A percentile compares a stretch with the other conserved stretches of the same genome.
Evolutionary conservation across 257 asterid genomes (phyloP).

Genomic region (Osmanthus fragrans): DNA sequence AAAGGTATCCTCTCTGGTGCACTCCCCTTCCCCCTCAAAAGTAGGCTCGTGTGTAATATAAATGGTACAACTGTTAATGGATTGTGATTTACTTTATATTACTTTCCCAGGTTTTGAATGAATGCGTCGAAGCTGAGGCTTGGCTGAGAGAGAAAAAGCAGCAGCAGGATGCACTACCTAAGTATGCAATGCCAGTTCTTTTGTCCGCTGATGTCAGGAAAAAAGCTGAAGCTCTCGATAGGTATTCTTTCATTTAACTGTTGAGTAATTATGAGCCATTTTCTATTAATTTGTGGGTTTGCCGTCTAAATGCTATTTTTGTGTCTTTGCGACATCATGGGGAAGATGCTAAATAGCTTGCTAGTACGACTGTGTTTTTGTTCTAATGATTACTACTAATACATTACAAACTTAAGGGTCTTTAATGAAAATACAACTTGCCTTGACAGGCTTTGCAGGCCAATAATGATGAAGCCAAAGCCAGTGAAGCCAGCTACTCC

Average conservation of each 20-base stretch:
- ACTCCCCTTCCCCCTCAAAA: not conserved
- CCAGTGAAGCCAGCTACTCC: constrained; percentile 77
- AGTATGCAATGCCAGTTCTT: constrained; percentile 66
- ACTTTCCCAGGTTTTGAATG: constrained; percentile 62
- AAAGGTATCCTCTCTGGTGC: constrained; percentile 41
- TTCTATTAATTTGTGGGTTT: not conserved
- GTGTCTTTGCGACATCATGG: not conserved
- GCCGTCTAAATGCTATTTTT: not conserved
- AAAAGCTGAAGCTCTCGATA: constrained; percentile 82
- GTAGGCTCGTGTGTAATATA: not conserved
- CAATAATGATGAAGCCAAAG: constrained; percentile 82
- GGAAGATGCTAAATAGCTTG: not conserved
- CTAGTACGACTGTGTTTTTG: not conserved
- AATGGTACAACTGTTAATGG: not conserved
- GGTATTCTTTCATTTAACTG: constrained; percentile 36
- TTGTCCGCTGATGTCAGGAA: constrained; percentile 66
- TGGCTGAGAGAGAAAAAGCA: constrained; percentile 85
- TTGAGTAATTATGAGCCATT: not conserved
- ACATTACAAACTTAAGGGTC: not conserved
- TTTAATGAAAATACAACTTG: not conserved
- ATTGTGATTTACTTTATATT: not conserved
- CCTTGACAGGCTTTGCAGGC: constrained; percentile 69
- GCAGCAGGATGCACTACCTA: constrained; percentile 83
- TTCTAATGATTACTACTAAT: not conserved
- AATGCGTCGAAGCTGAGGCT: constrained; percentile 85